Percentiles rank a stretch among this genome's conserved stretches.
phyloP scores from a whole-genome alignment of 2,329 filamentous ascomycete genomes.

The Cercospora brassicicola region DNA sequence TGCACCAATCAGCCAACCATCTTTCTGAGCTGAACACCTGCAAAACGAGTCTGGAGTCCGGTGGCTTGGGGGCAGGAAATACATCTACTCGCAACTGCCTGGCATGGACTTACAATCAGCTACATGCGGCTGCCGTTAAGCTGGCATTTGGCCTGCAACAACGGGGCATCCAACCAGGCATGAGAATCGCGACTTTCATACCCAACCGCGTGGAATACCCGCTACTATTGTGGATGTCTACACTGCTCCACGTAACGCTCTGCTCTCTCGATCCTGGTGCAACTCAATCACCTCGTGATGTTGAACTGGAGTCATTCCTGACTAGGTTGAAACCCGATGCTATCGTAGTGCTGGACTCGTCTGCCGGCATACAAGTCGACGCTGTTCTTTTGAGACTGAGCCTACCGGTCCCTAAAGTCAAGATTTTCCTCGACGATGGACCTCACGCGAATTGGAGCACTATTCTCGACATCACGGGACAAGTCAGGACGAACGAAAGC shows the following conservation, averaged over 20 bases:
- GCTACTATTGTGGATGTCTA: slow-evolving; percentile 18
- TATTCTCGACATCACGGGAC: neutral
- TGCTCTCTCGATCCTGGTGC: slow-evolving; percentile 25
- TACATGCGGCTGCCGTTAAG: slow-evolving; percentile 16
- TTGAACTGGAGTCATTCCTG: slow-evolving; percentile 19
- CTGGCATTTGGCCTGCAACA: slow-evolving; percentile 15
- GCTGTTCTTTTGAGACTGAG: neutral
- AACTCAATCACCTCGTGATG: slow-evolving; percentile 12
- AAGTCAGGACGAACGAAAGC: neutral
- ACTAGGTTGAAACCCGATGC: slow-evolving; percentile 15
- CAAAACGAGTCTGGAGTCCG: neutral
- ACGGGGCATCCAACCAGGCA: slow-evolving; percentile 14
- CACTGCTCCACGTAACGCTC: slow-evolving; percentile 15
- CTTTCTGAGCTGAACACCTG: neutral
- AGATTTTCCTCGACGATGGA: slow-evolving; percentile 14
- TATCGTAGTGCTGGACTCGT: slow-evolving; percentile 14
- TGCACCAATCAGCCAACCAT: slow-evolving; percentile 11
- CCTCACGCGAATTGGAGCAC: slow-evolving; percentile 1
- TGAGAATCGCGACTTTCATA: slow-evolving; percentile 23
- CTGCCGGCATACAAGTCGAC: slow-evolving; percentile 14
- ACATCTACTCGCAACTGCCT: slow-evolving; percentile 8
- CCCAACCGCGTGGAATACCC: slow-evolving; percentile 25
- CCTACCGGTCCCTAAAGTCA: slow-evolving; percentile 10
- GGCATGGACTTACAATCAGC: slow-evolving; percentile 24
- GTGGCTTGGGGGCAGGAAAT: neutral